Percentiles rank a stretch among this genome's conserved stretches.
These are phyloP conservation scores for Neophaeococcomyces aloes DNA, from an alignment of 2,329 filamentous ascomycete species.

Conservation along the genomic window DNA sequence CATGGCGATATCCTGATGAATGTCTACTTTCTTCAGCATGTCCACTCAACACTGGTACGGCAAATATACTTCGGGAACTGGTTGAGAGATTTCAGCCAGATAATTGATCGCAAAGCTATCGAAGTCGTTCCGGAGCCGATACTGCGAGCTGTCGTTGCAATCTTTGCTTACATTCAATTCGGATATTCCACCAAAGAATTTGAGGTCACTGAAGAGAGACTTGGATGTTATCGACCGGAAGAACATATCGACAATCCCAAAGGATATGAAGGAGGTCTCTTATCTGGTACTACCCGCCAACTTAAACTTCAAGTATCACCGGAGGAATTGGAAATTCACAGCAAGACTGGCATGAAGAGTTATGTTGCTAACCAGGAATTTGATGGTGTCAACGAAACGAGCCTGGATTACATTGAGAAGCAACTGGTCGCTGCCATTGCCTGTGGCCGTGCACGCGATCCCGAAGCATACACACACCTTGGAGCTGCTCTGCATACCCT, in stretches of 20 bases:
- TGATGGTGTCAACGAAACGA: constrained; percentile 2
- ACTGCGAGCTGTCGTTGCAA: constrained; percentile 45
- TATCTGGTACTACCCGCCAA: not conserved
- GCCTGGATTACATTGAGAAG: constrained; percentile 7
- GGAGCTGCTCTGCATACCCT: constrained; percentile 5
- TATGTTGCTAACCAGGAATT: constrained; percentile 6
- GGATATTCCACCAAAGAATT: constrained; percentile 48
- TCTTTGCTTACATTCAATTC: constrained; percentile 47
- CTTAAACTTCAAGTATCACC: constrained; percentile 1
- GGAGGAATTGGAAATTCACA: constrained; percentile 3
- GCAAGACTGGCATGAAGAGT: constrained; percentile 2
- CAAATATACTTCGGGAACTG: constrained; percentile 37
- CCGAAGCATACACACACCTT: constrained; percentile 6
- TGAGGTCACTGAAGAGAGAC: constrained; percentile 44
- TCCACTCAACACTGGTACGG: constrained; percentile 34
- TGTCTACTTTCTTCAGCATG: constrained; percentile 7
- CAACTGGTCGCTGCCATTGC: constrained; percentile 5
- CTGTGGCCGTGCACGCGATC: constrained; percentile 4
- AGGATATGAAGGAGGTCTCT: constrained; percentile 50
- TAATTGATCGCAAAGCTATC: constrained; percentile 45
- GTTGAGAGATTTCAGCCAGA: constrained; percentile 43
- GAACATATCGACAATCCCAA: constrained; percentile 51
- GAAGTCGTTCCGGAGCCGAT: constrained; percentile 44
- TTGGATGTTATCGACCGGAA: constrained; percentile 42
- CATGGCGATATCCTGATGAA: constrained; percentile 61